Conservation (phyloP, 305 asterid species). For the Caryopteris hybrid region DNA sequence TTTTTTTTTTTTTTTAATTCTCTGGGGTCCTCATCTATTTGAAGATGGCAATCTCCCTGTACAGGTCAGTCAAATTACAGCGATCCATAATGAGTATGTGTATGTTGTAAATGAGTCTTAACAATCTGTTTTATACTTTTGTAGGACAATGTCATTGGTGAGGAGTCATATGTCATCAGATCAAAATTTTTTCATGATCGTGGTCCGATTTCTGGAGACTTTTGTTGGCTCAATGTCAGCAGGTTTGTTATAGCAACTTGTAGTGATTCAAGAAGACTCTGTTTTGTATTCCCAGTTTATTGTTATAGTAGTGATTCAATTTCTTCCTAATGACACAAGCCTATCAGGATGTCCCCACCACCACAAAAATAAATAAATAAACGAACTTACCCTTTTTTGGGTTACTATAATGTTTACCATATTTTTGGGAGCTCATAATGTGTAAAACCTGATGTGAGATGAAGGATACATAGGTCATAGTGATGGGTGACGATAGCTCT, state of each 20-base stretch:
- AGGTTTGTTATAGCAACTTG: constrained; percentile 47
- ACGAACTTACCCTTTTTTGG: neutral
- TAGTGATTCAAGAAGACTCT: constrained; percentile 9
- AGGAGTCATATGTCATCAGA: constrained; percentile 79
- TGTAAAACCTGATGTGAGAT: neutral
- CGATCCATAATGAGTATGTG: constrained; percentile 17
- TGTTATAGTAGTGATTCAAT: neutral
- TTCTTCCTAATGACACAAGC: constrained; percentile 6
- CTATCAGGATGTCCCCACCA: neutral
- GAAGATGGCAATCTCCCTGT: constrained; percentile 99
- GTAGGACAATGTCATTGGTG: constrained; percentile 92
- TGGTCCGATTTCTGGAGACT: constrained; percentile 92
- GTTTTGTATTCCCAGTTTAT: neutral
- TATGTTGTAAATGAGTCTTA: constrained; percentile 18
- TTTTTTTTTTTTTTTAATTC: constrained; percentile 28
- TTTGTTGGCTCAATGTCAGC: constrained; percentile 95
- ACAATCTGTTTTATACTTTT: constrained; percentile 18
- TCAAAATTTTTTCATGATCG: constrained; percentile 74
- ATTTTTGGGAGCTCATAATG: neutral
- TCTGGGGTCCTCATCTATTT: constrained; percentile 31
- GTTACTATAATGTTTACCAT: neutral
- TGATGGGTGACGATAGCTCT: neutral
- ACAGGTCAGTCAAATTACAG: constrained; percentile 59
- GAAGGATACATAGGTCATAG: neutral
- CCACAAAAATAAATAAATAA: neutral